Evolutionary conservation across 495 filamentous ascomycete genomes (phyloP), one percentile per base, ranked within the genome.

Genomic region (Venustampulla echinocandica): DNA sequence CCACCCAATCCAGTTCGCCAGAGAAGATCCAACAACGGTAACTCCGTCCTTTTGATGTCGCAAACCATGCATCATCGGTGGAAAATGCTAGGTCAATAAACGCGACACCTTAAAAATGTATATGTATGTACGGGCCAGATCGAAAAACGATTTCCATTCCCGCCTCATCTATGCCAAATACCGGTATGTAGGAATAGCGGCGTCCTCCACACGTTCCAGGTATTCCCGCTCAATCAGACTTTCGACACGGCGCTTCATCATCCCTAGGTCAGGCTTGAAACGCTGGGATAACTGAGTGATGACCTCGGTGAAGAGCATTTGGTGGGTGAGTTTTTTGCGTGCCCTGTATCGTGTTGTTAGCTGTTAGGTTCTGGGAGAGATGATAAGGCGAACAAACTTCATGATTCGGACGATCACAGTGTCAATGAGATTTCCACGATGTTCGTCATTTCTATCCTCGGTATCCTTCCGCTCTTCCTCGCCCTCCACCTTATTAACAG

Each of bases 211-310:
- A 20, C 92, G 79, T 63, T 94, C 90, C n/a, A 99, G 66, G 57
- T 96, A 99, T 59, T 99, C 92, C 36, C 89, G 75, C 50, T 84
- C 81, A 42, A 99, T 92, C 52, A 99, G 64, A 55, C 83, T 85
- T 61, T 99, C 92, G 47, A 99, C 87, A n/a, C 85, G 79, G 59
- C 79, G 81, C 70, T 99, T 99, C 66, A 97, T 82, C 74, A 97
- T 85, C 30, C 74, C 72, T 24, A 96, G 72, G 49, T 97, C 90
- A 0, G 92, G 93, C 47, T 82, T 81, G 68, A 99, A 99, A 42
- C 90, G 82, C 19, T 69, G 59, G 1, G 76, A 69, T 2, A 97
- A 71, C 60, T 94, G 87, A 36, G 73, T 69, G 46, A 99, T 81
- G 10, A 92, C 86, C 64, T 97, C 93, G 19, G 73, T 79, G 37